Evolutionary conservation across 306 rosid species (phyloP), one percentile per base, ranked within the genome.

Genomic region (Prosopis cineraria): DNA sequence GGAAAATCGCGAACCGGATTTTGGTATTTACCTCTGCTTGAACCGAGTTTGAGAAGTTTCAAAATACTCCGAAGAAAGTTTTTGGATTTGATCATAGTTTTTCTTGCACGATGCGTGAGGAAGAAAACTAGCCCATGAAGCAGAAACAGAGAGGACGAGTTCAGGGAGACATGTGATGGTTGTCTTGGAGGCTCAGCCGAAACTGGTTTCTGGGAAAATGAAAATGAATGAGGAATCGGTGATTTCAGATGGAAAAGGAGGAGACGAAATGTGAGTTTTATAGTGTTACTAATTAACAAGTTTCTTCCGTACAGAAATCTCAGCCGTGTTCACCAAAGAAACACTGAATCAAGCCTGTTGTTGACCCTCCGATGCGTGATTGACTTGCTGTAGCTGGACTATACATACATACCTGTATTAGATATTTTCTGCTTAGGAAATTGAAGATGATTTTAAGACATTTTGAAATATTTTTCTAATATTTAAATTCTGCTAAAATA

Each of bases 1-100:
- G 29, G 29, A 41, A 13, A n/a, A 55, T 7, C 16, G 10, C 27
- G 58, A 60, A 45, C 25, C 72, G 82, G 78, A 81, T 74, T 74
- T 83, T 50, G 81, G 25, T 77, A 2, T 19, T 20, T 34, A 87
- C 99, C 90, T 82, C 43, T 84, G 14, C 62, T 67, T 19, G 93
- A 84, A 71, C 86, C 68, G 68, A 88, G 78, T 82, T 76, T 84
- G 70, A 91, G 81, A 65, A 84, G 83, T 76, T 83, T 86, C 0
- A 81, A 14, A 68, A 91, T 47, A 56, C 82, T 87, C 14, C 73
- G 87, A 34, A 96, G 40, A 53, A 89, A 86, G 4, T 67, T 87
- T 29, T 85, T 86, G 50, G 93, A 82, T 79, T 83, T 93, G 78
- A 30, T 70, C 96, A 88, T 95, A 63, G 58, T 58, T 67, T 79